phyloP scores from a whole-genome alignment of 2,329 filamentous ascomycete species.

The Albifimbria verrucaria region DNA sequence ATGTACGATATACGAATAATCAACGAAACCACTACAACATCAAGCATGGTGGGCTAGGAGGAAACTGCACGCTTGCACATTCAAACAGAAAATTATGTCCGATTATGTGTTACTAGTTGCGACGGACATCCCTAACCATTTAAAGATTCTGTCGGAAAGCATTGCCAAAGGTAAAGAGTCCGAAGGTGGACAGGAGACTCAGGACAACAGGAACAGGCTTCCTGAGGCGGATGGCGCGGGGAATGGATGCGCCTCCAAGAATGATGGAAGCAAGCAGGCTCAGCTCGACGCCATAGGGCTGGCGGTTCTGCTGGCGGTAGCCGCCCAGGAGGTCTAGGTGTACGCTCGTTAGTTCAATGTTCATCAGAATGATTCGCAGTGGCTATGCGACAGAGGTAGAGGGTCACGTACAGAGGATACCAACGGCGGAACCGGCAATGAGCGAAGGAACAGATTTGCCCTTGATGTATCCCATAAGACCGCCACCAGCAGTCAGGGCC shows the following conservation, averaged over 20 bases:
- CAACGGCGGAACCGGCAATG: conserved; percentile 79
- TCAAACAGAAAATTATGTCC: too few species aligned
- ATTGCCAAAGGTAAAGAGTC: conserved; percentile 74
- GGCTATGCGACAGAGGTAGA: background rate
- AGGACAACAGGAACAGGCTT: conserved; percentile 84
- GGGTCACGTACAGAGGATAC: conserved; percentile 52
- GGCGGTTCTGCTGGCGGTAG: conserved; percentile 70
- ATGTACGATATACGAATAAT: background rate
- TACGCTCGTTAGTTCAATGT: background rate
- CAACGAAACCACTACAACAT: too few species aligned
- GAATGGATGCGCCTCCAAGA: conserved; percentile 79
- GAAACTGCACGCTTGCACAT: too few species aligned
- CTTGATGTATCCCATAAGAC: conserved; percentile 79
- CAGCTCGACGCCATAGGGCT: conserved; percentile 82
- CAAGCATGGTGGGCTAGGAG: too few species aligned
- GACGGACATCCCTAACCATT: background rate
- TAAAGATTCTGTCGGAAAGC: conserved; percentile 51
- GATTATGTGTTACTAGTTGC: too few species aligned
- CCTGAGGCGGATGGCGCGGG: conserved; percentile 74
- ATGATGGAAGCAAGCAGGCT: conserved; percentile 85
- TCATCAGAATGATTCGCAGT: too few species aligned
- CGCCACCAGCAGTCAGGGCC: conserved; percentile 79
- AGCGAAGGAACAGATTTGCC: conserved; percentile 86
- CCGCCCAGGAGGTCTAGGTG: conserved; percentile 71
- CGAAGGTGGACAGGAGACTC: conserved; percentile 75